phyloP scores from a whole-genome alignment of 164 flowering plant genomes.

The Magnolia sinica region DNA sequence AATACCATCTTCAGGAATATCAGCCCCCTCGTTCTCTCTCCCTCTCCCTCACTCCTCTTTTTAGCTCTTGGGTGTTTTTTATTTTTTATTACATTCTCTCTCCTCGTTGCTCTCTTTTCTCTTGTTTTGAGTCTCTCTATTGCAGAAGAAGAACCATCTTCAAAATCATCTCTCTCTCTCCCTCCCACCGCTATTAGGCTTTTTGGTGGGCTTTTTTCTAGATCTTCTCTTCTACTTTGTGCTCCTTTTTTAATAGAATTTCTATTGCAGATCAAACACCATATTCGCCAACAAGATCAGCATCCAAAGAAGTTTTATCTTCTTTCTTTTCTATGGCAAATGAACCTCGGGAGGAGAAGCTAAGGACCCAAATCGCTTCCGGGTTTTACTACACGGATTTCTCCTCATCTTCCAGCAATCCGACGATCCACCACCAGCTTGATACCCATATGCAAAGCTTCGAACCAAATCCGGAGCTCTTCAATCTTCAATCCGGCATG shows the following conservation, averaged over 20 bases:
- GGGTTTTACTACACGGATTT: conserved; percentile 43
- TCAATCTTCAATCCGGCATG: conserved; percentile 31
- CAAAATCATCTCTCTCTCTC: no score
- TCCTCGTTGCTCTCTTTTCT: neutral
- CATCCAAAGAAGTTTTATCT: neutral
- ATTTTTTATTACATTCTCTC: neutral
- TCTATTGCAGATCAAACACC: conserved; percentile 2
- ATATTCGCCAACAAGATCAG: neutral
- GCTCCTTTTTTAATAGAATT: neutral
- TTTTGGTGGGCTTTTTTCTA: neutral
- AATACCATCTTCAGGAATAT: no score
- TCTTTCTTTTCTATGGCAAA: conserved; percentile 27
- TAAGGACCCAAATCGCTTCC: conserved; percentile 29
- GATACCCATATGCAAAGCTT: conserved; percentile 12
- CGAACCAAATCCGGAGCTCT: conserved; percentile 12
- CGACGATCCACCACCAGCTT: neutral
- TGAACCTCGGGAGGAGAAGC: conserved; percentile 32
- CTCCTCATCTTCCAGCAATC: conserved; percentile 17
- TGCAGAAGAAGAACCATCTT: no score
- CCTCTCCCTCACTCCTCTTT: neutral
- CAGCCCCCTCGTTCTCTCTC: neutral
- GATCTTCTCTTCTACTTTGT: neutral
- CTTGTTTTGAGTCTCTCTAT: neutral
- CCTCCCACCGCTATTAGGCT: neutral
- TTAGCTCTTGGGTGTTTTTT: neutral